Percentiles rank a stretch among this genome's conserved stretches.
Conservation (phyloP, 164 flowering plant genomes). For the Nelumbo lutea region DNA sequence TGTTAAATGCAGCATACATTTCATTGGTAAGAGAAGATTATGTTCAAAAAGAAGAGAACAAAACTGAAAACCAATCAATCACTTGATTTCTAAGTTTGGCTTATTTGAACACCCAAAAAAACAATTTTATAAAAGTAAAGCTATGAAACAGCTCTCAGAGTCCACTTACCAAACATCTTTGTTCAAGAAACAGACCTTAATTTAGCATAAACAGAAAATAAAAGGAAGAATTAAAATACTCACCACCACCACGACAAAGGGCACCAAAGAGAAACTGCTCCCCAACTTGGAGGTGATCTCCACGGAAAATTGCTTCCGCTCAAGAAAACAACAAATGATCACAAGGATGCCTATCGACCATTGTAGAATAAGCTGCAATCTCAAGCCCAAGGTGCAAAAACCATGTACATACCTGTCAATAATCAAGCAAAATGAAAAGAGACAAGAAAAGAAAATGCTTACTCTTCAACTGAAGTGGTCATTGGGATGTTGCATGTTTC, state of each 20-base stretch:
- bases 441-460: constrained; percentile 36
- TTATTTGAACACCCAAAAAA: not conserved
- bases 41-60: not conserved
- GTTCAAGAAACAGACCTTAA: not conserved
- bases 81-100: not conserved
- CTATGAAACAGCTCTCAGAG: not conserved
- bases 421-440: constrained; percentile 39
- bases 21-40: constrained; percentile 4
- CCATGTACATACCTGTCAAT: constrained; percentile 53
- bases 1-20: constrained; percentile 22
- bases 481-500: constrained; percentile 14
- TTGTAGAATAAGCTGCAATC: constrained; percentile 95
- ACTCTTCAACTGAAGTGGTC: constrained; percentile 22
- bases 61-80: not conserved
- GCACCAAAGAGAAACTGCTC: constrained; percentile 91
- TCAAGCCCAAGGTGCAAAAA: constrained; percentile 64
- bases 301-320: constrained; percentile 53
- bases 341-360: constrained; percentile 93
- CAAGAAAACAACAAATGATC: constrained; percentile 75
- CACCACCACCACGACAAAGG: constrained; percentile 89
- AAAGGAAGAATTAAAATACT: constrained; percentile 21
- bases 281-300: constrained; percentile 87
- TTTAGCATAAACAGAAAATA: not conserved
- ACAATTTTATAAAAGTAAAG: too few species aligned
- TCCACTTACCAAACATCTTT: not conserved